phyloP scores from a whole-genome alignment of 768 basidiomycete species.

The Suillus hirtellus region DNA sequence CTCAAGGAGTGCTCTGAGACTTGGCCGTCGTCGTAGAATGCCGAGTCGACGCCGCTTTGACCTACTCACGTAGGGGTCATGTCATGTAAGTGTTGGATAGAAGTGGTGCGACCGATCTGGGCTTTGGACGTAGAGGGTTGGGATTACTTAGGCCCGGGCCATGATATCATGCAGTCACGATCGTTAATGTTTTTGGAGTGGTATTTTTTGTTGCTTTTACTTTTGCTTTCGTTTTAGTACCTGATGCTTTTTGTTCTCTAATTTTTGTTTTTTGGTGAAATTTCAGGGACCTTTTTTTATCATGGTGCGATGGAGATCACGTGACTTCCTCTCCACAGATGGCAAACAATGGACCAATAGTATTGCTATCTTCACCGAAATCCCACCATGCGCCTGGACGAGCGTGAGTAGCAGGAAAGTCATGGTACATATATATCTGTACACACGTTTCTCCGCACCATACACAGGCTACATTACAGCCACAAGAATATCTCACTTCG shows the following conservation, averaged over 20 bases:
- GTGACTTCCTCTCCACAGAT: no score
- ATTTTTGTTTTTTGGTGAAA: background rate
- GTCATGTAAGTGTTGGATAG: background rate
- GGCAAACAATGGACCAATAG: no score
- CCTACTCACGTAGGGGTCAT: background rate
- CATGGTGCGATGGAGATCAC: no score
- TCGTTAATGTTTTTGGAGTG: conserved; percentile 1
- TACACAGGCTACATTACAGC: no score
- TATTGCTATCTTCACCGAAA: no score
- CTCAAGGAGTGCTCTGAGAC: conserved; percentile 28
- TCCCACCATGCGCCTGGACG: no score
- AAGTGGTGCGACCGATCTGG: background rate
- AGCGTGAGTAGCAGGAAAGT: no score
- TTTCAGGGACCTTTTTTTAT: background rate
- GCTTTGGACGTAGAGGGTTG: background rate
- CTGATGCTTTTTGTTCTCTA: background rate
- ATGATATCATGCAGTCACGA: background rate
- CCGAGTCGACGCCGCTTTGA: background rate
- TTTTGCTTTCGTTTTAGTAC: background rate
- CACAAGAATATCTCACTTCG: no score
- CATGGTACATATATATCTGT: no score
- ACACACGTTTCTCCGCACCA: no score
- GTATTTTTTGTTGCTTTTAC: background rate
- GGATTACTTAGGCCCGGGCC: background rate
- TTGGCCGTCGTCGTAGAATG: background rate